Base-by-base conservation (phyloP, 1,284 basidiomycete genomes). In the Apiotrichum akiyoshidainum region DNA sequence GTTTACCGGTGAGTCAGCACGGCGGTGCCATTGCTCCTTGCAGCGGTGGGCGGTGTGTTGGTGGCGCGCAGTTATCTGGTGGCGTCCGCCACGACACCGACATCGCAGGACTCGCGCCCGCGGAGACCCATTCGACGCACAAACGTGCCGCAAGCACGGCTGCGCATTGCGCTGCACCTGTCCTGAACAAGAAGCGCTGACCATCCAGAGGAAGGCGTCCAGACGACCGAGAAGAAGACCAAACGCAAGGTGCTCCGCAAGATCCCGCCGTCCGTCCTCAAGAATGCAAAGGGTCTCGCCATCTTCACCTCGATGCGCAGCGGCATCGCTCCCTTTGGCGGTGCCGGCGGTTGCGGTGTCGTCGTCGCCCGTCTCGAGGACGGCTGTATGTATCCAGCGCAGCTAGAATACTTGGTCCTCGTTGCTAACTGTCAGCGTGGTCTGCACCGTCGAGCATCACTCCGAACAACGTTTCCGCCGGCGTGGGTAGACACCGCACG, bases 281-380 rank as follows among this genome's bases (percentile, higher is more conserved):
- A 73, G 19, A 60, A 78, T 10, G 81, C 81, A 7, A 68, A 71
- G 40, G 78, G 78, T 16, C 62, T 81, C 21, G 79, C 78, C 31
- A 82, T 84, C 65, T 83, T 81, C 65, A 81, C 81, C 0, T 72
- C 74, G 10, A 81, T 83, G 72, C 60, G 76, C 41, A 72, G 71
- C 11, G 83, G 80, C 1, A 75, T 83, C 13, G 79, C 81, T 0
- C 82, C 82, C 0, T 77, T 84, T 14, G 81, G 81, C 12, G 82
- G 82, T 0, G 80, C 81, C 0, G 81, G 81, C 40, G 82, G 81
- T 0, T 68, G 76, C 0, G 82, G 83, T 0, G 47, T 81, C 9
- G 77, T 81, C 9, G 64, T 80, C 5, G 78, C 77, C 14, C 69
- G 71, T 48, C 66, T 80, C 12, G 70, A 73, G 5, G 80, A 81